Base-by-base conservation (phyloP, 1,284 basidiomycete genomes). In the Porphyrellus sp. region DNA sequence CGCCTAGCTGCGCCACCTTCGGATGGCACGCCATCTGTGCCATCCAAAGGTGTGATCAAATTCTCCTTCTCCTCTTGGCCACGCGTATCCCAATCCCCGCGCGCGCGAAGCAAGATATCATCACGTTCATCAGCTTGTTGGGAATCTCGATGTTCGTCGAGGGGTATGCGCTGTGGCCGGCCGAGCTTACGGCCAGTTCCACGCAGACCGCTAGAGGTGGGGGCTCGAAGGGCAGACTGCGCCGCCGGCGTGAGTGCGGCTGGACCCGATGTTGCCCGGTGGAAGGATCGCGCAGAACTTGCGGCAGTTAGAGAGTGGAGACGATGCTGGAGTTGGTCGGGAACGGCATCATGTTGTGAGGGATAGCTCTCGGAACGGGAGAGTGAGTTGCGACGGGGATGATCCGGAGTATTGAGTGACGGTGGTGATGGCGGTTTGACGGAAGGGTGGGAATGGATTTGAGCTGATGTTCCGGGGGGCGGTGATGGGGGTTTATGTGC, bases 291-390 rank as follows among this genome's bases (percentile, higher is more conserved):
- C 49, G 72, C 46, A 30, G 60, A 64, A 53, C 30, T 62, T 56
- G 49, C 55, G 27, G 62, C 49, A 13, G 57, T 38, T 21, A 56
- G 5, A 27, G 65, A 52, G 49, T 52, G 66, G 51, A 53, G 64
- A 45, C 46, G 67, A 57, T 51, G 68, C 55, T 52, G 64, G 40
- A 44, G 56, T 54, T 58, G 64, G 51, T 51, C 67, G 21, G 52
- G 56, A 46, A 46, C 59, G 40, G 46, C 30, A 18, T 16, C 50
- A 3, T 58, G 54, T 34, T 65, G 65, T 18, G 38, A 48, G 33
- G 76, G 62, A 60, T 74, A 76, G 60, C 81, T 86, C 63, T 88
- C 85, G 40, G 86, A 85, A 25, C 82, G 79, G 7, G 85, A 79
- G 18, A 88, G 74, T 2, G 84, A 80, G 35, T 73, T 68, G 40